A percentile compares a stretch with the other conserved stretches of the same genome.
Evolutionary conservation across 2,329 filamentous ascomycete genomes (phyloP).

Genomic region (Xylariaceae sp.): DNA sequence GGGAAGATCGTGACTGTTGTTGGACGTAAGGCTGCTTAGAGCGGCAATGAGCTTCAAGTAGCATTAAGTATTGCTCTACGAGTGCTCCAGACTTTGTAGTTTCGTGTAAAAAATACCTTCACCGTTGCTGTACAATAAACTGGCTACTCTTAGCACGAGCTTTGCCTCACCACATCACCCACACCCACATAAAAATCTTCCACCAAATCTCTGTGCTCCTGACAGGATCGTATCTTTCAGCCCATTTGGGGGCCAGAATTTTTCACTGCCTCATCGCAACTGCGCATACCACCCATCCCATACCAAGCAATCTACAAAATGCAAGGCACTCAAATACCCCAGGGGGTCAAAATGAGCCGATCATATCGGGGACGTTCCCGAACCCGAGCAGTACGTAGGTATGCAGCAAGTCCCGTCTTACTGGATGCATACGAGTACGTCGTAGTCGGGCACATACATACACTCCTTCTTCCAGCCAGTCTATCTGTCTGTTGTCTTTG

Average conservation of each 20-base stretch:
- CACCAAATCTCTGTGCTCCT: no score
- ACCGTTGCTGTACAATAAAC: no score
- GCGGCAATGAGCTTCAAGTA: background rate
- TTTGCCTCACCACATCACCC: no score
- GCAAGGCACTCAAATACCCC: background rate
- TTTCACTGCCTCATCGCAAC: background rate
- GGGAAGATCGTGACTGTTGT: conserved; percentile 10
- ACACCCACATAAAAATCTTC: no score
- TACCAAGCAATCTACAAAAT: background rate
- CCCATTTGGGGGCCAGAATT: background rate
- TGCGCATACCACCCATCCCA: no score
- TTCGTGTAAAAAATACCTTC: background rate
- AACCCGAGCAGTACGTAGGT: background rate
- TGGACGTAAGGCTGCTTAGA: conserved; percentile 1
- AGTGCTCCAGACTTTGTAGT: background rate
- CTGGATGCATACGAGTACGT: background rate
- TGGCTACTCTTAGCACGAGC: no score
- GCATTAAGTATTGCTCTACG: background rate
- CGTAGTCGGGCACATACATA: background rate
- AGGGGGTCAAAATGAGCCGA: background rate
- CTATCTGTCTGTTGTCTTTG: background rate
- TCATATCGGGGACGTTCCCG: background rate
- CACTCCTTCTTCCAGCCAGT: background rate
- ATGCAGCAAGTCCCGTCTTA: background rate
- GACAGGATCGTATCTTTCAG: background rate